Evolutionary conservation across 2,329 filamentous ascomycete species (phyloP), one percentile per base, ranked within the genome.

Genomic region (Ophiostoma sp.): DNA sequence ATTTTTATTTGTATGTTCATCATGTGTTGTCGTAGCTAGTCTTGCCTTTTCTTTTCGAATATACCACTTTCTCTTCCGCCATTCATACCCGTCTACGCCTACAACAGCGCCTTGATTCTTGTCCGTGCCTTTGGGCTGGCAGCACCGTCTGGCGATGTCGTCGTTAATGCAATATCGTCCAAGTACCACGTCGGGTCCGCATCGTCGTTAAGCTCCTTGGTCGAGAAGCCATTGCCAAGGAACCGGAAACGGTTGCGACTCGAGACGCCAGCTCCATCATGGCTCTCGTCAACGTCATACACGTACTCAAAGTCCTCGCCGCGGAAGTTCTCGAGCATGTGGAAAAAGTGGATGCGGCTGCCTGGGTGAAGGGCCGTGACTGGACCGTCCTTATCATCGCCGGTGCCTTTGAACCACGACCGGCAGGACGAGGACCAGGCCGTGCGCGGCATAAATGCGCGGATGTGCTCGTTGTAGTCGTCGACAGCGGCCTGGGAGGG

Each of bases 281-380:
- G 42, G 59, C 59, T 72, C 1, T 70, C 75, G 22, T 74, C 71
- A 11, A 42, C 71, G 36, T 83, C 81, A 57, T 86, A 85, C 28
- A 84, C 80, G 75, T 86, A 88, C 63, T 88, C 86, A 81, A 83
- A 88, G 76, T 88, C 85, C 78, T 88, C 87, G 22, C 83, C 84
- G 52, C 86, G 80, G 74, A 88, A 83, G 8, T 78, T 77, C 76
- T 85, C 83, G 28, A 88, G 80, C 84, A 87, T 87, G 74, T 86
- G 83, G 78, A 87, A 85, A 78, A 87, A 87, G 77, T 87, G 85
- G 70, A 85, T 80, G 33, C 85, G 81, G 76, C 84, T 85, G 5
- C 86, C 86, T 0, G 86, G 85, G 75, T 87, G 85, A 63, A 88
- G 78, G 2, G 84, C 85, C 6, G 82, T 84, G 28, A 88, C 85